These are phyloP conservation scores for Venturia effusa DNA, from an alignment of 2,329 filamentous ascomycete species.

Conservation along the genomic window DNA sequence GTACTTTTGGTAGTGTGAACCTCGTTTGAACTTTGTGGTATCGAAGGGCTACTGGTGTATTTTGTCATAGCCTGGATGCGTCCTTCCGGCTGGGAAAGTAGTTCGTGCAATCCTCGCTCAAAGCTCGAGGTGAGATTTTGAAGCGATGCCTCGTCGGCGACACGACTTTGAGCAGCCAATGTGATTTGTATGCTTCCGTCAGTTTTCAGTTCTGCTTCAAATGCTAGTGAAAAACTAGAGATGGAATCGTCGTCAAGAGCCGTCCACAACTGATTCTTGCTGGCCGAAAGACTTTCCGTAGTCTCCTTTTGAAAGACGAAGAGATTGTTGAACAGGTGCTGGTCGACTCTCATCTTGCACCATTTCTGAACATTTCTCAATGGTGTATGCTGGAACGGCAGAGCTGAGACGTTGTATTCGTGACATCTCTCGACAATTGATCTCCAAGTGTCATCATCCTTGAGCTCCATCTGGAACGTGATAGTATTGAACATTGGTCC, in stretches of 20 bases:
- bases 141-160: conserved; percentile 26
- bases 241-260: conserved; percentile 27
- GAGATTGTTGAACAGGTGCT: conserved; percentile 57
- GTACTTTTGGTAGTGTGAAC: neutral
- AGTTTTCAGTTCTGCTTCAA: conserved; percentile 54
- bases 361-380: conserved; percentile 70
- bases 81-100: conserved; percentile 24
- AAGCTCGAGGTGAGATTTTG: conserved; percentile 34
- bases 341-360: neutral
- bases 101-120: conserved; percentile 25
- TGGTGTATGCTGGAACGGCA: conserved; percentile 69
- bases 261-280: conserved; percentile 3
- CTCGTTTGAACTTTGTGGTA: neutral
- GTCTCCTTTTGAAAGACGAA: conserved; percentile 62
- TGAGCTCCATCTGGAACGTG: conserved; percentile 50
- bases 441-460: conserved; percentile 42
- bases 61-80: conserved; percentile 9
- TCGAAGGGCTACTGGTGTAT: neutral
- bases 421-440: conserved; percentile 56
- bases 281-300: neutral
- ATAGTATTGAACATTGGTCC: conserved; percentile 88
- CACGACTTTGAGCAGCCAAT: conserved; percentile 46
- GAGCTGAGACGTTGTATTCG: conserved; percentile 53
- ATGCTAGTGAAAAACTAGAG: conserved; percentile 64
- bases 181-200: conserved; percentile 41